phyloP scores from a whole-genome alignment of 768 basidiomycete genomes.

The Rhizopogon vesiculosus region DNA sequence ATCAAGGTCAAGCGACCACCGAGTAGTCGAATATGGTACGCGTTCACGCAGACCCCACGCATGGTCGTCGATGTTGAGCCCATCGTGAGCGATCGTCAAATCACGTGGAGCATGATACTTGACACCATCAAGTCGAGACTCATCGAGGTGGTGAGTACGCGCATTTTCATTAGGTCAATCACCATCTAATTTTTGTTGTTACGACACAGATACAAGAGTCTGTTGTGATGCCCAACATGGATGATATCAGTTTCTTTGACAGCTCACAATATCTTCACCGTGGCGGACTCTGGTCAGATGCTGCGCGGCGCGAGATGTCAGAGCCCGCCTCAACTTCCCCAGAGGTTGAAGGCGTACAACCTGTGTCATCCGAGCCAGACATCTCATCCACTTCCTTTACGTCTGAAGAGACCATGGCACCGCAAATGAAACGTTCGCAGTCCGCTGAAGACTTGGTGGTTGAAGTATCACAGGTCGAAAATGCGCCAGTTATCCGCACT shows the following conservation, averaged over 20 bases:
- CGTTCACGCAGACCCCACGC: constrained; percentile 84
- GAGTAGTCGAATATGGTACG: constrained; percentile 90
- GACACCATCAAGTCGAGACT: constrained; percentile 86
- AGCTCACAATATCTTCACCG: constrained; percentile 58
- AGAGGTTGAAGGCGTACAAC: constrained; percentile 3
- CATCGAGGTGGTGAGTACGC: constrained; percentile 72
- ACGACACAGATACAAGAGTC: constrained; percentile 79
- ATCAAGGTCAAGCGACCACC: constrained; percentile 93
- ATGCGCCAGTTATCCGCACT: constrained; percentile 16
- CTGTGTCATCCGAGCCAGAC: constrained; percentile 16
- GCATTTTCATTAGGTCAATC: neutral
- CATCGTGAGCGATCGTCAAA: constrained; percentile 89
- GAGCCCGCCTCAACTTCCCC: constrained; percentile 7
- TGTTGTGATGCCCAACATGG: constrained; percentile 95
- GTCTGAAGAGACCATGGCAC: constrained; percentile 7
- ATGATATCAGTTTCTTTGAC: constrained; percentile 96
- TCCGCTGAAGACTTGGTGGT: constrained; percentile 24
- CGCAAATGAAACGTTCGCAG: constrained; percentile 19
- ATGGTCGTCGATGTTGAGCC: constrained; percentile 91
- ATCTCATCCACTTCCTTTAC: constrained; percentile 32
- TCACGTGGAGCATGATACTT: constrained; percentile 91
- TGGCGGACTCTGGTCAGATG: constrained; percentile 89
- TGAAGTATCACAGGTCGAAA: constrained; percentile 21
- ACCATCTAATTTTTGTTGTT: constrained; percentile 49
- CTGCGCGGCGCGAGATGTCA: constrained; percentile 41